Conservation (phyloP, 208 protist species). For the Wallacemonas sp. region DNA sequence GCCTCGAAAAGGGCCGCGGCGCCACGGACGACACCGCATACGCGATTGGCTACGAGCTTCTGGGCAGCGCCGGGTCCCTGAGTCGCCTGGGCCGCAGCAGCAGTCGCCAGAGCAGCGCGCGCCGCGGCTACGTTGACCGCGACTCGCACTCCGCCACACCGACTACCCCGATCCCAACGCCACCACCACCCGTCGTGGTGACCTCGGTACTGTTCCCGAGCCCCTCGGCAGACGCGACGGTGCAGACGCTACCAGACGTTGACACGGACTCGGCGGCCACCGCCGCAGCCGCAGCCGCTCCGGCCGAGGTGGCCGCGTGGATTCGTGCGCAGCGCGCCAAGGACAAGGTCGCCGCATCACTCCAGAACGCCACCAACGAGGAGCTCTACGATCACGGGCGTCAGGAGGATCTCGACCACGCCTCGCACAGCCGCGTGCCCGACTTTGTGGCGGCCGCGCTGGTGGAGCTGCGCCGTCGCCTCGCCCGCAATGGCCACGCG, state of each 20-base stretch:
- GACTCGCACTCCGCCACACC: background rate
- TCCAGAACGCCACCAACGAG: slow-evolving; percentile 10
- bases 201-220: background rate
- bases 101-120: background rate
- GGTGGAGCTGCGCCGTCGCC: slow-evolving; percentile 35
- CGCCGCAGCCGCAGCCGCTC: background rate
- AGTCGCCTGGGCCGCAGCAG: slow-evolving; percentile 4
- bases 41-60: slow-evolving; percentile 10
- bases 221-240: background rate
- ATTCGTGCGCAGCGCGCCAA: slow-evolving; percentile 2
- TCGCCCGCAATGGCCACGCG: slow-evolving; percentile 29
- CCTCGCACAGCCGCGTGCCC: slow-evolving; percentile 17
- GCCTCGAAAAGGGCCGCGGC: background rate
- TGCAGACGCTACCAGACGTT: no score
- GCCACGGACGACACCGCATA: background rate
- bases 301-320: slow-evolving; percentile 8
- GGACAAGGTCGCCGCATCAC: background rate
- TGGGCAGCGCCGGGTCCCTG: slow-evolving; percentile 1
- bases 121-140: background rate
- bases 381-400: slow-evolving; percentile 10
- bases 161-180: background rate
- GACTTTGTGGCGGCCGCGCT: slow-evolving; percentile 31
- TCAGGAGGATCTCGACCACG: slow-evolving; percentile 8
- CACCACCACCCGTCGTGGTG: background rate
- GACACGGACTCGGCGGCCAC: no score